A percentile compares a stretch with the other conserved stretches of the same genome.
phyloP scores from a whole-genome alignment of 2,329 filamentous ascomycete species.

The Arthrobotrys megalospora region DNA sequence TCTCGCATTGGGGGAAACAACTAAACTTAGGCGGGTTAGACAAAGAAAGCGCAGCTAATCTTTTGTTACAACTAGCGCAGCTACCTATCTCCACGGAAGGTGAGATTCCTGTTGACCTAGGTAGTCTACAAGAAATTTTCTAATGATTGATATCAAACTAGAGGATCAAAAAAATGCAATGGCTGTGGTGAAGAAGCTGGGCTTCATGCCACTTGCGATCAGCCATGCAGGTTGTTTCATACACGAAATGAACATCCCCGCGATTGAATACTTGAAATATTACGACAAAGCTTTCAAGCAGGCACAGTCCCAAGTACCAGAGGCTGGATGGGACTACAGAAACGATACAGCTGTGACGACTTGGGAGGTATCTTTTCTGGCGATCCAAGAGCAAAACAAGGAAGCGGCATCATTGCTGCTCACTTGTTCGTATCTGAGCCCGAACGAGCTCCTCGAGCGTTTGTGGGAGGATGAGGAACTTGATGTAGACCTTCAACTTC shows the following conservation, averaged over 20 bases:
- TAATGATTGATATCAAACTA: not conserved
- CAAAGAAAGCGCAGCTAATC: not conserved
- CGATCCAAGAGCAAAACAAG: constrained; percentile 37
- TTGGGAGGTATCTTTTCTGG: constrained; percentile 61
- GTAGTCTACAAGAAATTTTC: not conserved
- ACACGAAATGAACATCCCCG: constrained; percentile 37
- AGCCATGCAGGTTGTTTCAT: constrained; percentile 50
- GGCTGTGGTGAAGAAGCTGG: constrained; percentile 41
- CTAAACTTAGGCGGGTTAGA: not conserved
- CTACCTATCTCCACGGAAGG: not conserved
- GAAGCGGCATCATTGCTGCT: constrained; percentile 57
- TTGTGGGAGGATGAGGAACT: constrained; percentile 33
- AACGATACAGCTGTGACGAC: constrained; percentile 50
- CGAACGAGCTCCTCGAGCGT: constrained; percentile 56
- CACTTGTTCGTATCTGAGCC: constrained; percentile 61
- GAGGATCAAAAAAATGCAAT: constrained; percentile 12
- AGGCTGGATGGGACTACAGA: constrained; percentile 29
- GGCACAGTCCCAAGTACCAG: constrained; percentile 34
- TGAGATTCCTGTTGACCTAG: not conserved
- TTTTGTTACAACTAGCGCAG: constrained; percentile 1
- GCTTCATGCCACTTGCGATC: constrained; percentile 43
- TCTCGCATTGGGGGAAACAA: not conserved
- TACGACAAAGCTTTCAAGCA: constrained; percentile 56
- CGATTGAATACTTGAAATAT: constrained; percentile 36
- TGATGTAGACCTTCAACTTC: constrained; percentile 1